Conservation (phyloP, 768 basidiomycete species). For the Strobilomyces dryophilus region DNA sequence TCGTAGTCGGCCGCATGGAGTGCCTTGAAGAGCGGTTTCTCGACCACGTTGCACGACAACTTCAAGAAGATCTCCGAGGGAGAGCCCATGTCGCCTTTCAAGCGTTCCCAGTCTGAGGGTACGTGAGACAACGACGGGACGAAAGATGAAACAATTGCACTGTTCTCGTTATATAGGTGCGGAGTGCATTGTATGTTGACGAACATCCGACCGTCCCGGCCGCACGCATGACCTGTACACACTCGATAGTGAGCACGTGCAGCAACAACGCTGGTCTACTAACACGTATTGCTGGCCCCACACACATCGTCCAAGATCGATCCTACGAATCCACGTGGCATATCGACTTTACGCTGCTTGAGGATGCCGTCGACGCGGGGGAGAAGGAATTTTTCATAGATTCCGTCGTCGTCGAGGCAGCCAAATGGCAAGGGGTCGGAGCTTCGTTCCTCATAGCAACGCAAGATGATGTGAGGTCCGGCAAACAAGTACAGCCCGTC, state of each 20-base stretch:
- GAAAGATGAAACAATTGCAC: neutral
- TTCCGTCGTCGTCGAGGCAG: neutral
- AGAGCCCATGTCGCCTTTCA: neutral
- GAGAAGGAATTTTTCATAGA: neutral
- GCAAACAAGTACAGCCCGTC: neutral
- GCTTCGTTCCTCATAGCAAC: neutral
- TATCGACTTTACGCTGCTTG: neutral
- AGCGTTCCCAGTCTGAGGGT: neutral
- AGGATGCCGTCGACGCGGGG: neutral
- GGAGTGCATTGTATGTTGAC: neutral
- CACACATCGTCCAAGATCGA: neutral
- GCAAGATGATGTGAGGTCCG: neutral
- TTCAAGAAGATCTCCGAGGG: neutral
- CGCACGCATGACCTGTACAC: neutral
- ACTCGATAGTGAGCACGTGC: neutral
- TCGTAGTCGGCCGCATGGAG: neutral
- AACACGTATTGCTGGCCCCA: neutral
- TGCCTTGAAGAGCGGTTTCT: neutral
- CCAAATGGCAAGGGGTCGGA: neutral
- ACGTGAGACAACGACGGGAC: neutral
- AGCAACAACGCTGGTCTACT: neutral
- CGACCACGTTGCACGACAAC: neutral
- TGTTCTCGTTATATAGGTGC: neutral
- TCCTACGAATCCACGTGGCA: neutral
- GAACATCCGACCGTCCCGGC: neutral